phyloP scores from a whole-genome alignment of 805 yeast species.

The Pichia occidentalis region DNA sequence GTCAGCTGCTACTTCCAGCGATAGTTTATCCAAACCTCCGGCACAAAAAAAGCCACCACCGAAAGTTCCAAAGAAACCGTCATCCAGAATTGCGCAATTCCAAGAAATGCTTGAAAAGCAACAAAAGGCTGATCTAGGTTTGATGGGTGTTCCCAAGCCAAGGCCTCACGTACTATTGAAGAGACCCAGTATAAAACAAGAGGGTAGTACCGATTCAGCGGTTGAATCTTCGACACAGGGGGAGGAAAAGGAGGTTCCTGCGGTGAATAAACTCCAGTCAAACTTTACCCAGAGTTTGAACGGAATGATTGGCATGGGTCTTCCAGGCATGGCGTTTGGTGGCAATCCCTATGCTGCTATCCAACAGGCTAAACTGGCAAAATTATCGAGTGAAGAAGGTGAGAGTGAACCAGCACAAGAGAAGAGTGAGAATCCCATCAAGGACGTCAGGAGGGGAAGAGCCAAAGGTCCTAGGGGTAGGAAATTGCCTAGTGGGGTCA shows the following conservation, averaged over 20 bases:
- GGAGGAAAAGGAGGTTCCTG: background rate
- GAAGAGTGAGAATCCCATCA: constrained; percentile 14
- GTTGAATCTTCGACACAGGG: background rate
- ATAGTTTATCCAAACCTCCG: too few relatives aligned
- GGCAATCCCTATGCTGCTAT: constrained; percentile 14
- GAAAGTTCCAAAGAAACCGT: constrained; percentile 69
- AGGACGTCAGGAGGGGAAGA: constrained; percentile 43
- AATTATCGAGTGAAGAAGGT: constrained; percentile 10
- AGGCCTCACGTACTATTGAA: constrained; percentile 20
- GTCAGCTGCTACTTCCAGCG: too few relatives aligned
- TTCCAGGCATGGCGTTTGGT: constrained; percentile 42
- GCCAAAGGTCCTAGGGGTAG: constrained; percentile 73
- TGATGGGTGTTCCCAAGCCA: constrained; percentile 12
- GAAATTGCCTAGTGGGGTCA: constrained; percentile 54
- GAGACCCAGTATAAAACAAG: constrained; percentile 17
- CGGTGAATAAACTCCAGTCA: constrained; percentile 25
- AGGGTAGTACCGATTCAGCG: constrained; percentile 2
- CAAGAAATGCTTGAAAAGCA: constrained; percentile 63
- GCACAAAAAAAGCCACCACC: constrained; percentile 40
- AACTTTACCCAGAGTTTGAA: constrained; percentile 53
- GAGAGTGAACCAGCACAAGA: constrained; percentile 4
- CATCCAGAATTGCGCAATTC: constrained; percentile 74
- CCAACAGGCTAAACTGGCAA: constrained; percentile 5
- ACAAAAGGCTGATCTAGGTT: constrained; percentile 34
- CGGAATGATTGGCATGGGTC: constrained; percentile 48